These are phyloP conservation scores for Talaromyces sp. DNA, from an alignment of 2,329 filamentous ascomycete genomes.

Conservation along the genomic window DNA sequence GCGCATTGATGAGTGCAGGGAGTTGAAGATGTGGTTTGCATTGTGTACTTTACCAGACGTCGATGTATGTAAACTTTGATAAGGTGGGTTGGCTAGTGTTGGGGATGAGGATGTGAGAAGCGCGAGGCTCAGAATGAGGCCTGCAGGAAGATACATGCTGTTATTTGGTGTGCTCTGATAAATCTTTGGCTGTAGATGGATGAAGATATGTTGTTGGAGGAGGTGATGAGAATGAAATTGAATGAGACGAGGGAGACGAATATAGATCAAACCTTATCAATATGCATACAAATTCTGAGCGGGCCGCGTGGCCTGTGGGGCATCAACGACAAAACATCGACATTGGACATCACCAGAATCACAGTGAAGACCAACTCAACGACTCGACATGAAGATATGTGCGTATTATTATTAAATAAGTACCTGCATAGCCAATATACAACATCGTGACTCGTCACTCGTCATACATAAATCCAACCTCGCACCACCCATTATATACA, in stretches of 20 bases:
- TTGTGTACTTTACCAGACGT: constrained; percentile 36
- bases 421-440: not conserved
- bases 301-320: constrained; percentile 10
- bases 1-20: constrained; percentile 66
- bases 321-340: not conserved
- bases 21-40: constrained; percentile 67
- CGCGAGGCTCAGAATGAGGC: not conserved
- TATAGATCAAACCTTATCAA: constrained; percentile 1
- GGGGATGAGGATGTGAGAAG: not conserved
- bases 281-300: not conserved
- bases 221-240: not conserved
- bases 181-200: not conserved
- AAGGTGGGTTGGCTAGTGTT: not conserved
- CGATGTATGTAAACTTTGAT: not conserved
- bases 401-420: not conserved
- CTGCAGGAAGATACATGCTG: not conserved
- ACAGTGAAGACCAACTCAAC: too few relatives aligned
- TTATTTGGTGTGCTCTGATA: not conserved
- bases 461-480: not conserved
- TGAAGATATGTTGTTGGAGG: not conserved
- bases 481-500: not conserved
- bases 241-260: not conserved
- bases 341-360: too few relatives aligned
- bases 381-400: not conserved
- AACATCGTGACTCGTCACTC: constrained; percentile 3